Evolutionary conservation across 345 rosid genomes (phyloP).

Genomic region (Sisymbrium irio): DNA sequence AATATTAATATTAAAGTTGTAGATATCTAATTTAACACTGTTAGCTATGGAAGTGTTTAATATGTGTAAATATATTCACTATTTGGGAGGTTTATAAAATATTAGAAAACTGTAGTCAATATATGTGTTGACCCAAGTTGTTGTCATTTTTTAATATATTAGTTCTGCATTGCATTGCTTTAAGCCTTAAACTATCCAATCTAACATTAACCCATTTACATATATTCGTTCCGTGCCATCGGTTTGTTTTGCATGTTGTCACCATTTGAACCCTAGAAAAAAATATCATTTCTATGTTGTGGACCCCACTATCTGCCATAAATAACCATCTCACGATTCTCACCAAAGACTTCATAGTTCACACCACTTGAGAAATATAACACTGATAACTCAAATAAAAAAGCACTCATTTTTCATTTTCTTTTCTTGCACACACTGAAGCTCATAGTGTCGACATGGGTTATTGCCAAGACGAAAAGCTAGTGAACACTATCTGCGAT

Average conservation of each 20-base stretch:
- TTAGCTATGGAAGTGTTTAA: too few species aligned
- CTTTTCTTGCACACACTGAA: not conserved
- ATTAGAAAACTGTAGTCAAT: too few species aligned
- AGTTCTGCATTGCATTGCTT: too few species aligned
- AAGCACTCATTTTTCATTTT: not conserved
- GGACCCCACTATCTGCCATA: slow-evolving; percentile 38
- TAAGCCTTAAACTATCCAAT: too few species aligned
- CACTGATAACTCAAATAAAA: not conserved
- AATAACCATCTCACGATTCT: slow-evolving; percentile 35
- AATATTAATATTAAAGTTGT: too few species aligned
- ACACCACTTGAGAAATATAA: slow-evolving; percentile 17
- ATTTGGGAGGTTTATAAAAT: too few species aligned
- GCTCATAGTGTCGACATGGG: slow-evolving; percentile 83
- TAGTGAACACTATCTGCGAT: slow-evolving; percentile 52
- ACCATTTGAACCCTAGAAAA: not conserved
- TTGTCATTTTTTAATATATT: too few species aligned
- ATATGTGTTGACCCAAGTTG: too few species aligned
- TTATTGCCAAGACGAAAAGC: slow-evolving; percentile 50
- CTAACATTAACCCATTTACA: too few species aligned
- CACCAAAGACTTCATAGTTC: slow-evolving; percentile 22
- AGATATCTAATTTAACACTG: too few species aligned
- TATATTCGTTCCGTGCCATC: not conserved
- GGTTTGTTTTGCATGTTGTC: not conserved
- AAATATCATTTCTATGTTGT: not conserved
- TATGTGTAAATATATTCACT: too few species aligned